phyloP scores from a whole-genome alignment of 2,329 filamentous ascomycete species.

The Metarhizium anisopliae region DNA sequence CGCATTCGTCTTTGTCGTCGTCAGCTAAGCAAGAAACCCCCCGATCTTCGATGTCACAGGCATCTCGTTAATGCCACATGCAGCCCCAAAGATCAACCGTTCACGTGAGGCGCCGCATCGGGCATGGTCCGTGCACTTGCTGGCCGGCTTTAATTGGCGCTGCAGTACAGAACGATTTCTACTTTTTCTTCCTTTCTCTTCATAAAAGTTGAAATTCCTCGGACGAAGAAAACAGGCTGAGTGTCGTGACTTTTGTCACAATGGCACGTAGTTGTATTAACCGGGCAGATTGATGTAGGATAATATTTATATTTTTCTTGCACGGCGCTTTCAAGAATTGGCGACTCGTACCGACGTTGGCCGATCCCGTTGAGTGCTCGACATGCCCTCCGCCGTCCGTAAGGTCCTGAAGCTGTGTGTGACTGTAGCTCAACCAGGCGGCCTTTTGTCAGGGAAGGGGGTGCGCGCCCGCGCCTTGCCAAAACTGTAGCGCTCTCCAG shows the following conservation, averaged over 20 bases:
- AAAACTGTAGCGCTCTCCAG: not conserved
- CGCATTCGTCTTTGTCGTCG: not conserved
- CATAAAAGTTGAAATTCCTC: slow-evolving; percentile 51
- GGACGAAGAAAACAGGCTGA: slow-evolving; percentile 47
- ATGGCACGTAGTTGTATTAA: slow-evolving; percentile 47
- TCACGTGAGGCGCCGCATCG: slow-evolving; percentile 2
- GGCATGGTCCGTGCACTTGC: slow-evolving; percentile 19
- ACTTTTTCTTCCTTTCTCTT: slow-evolving; percentile 17
- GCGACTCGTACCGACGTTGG: slow-evolving; percentile 45
- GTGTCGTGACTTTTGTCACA: slow-evolving; percentile 28
- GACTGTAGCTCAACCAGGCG: no score
- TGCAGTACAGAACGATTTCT: not conserved
- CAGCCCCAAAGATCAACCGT: not conserved
- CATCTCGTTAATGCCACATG: not conserved
- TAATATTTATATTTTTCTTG: slow-evolving; percentile 15
- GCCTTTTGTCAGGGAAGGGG: no score
- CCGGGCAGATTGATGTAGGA: slow-evolving; percentile 45
- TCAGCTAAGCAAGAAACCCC: not conserved
- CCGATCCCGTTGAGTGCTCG: slow-evolving; percentile 57
- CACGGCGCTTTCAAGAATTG: slow-evolving; percentile 57
- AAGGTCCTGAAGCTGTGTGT: no score
- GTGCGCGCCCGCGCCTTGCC: not conserved
- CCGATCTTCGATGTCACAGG: not conserved
- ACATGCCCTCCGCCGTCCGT: slow-evolving; percentile 28
- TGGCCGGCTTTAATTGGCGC: not conserved